These are phyloP conservation scores for Penicillium subrubescens DNA, from an alignment of 495 filamentous ascomycete species.

Conservation along the genomic window DNA sequence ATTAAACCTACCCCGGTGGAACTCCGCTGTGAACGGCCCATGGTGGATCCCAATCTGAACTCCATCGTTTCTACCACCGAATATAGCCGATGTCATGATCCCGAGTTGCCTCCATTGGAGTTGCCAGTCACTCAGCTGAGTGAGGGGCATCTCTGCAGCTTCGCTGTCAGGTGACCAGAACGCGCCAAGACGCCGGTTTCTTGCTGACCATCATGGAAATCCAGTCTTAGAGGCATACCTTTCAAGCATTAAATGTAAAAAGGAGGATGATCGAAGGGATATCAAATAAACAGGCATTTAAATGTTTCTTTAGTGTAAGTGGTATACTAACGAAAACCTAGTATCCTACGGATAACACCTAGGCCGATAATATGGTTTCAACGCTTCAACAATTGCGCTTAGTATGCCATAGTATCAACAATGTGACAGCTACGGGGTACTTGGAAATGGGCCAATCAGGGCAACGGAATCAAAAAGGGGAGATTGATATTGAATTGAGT, in stretches of 20 bases:
- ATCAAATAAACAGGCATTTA: too few relatives aligned
- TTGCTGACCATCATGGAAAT: too few relatives aligned
- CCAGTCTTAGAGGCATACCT: too few relatives aligned
- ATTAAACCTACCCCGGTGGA: constrained; percentile 10
- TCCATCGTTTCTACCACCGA: constrained; percentile 2
- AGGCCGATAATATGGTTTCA: constrained; percentile 65
- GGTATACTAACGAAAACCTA: constrained; percentile 7
- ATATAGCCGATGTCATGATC: background rate
- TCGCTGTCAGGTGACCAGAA: constrained; percentile 5
- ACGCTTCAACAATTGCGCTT: constrained; percentile 59
- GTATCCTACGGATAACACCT: constrained; percentile 37
- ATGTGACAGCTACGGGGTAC: too few relatives aligned
- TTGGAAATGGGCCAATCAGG: too few relatives aligned
- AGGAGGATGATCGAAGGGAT: too few relatives aligned
- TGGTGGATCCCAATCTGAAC: constrained; percentile 3
- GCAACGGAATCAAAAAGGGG: too few relatives aligned
- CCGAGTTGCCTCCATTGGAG: background rate
- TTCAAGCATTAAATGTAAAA: too few relatives aligned
- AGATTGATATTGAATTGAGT: too few relatives aligned
- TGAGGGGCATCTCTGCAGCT: constrained; percentile 8
- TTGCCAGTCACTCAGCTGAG: constrained; percentile 3
- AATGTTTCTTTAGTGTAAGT: constrained; percentile 52
- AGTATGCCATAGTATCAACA: constrained; percentile 13
- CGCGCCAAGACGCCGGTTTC: too few relatives aligned
- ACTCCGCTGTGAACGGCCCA: background rate